Evolutionary conservation across 2,329 filamentous ascomycete species (phyloP), one percentile per base, ranked within the genome.

Genomic region (Fusarium torulosum): DNA sequence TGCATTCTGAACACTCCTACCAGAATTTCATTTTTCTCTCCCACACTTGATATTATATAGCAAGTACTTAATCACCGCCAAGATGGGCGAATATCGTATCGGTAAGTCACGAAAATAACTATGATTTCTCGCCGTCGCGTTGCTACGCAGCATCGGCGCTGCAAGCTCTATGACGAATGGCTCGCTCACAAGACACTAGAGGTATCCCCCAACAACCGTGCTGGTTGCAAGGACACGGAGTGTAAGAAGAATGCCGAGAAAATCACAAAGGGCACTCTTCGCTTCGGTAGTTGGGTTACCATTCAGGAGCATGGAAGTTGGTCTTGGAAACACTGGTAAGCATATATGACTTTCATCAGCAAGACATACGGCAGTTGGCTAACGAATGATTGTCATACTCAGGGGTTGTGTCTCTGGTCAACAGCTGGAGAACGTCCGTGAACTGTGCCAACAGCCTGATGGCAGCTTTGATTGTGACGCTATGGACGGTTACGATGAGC

Each of bases 321-420:
- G 88, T 78, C 82, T 58, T 98, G 91, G 89, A 91, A 90, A 75
- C 95, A 98, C 77, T 97, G 95, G 95, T 96, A 84, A 75, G 85
- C 72, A 35, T 41, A 14, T 49, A 17, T 11, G 27, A 46, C 19
- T 41, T 8, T 41, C 45, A 14, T 50, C 29, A 40, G n/a, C 38
- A 31, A 33, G 49, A n/a, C 17, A 37, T 14, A n/a, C 49, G 46
- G 29, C 21, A 35, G 21, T 31, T 52, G 35, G 40, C 56, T 58
- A 21, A 56, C 25, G 15, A 20, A n/a, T 19, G 7, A 4, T 21
- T 44, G 29, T 47, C 35, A 42, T 21, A 15, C 42, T 21, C 41
- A 97, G 94, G 94, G 94, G 95, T 29, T 98, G 95, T 73, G 88
- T 94, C 35, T 97, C 93, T 17, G 94, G 94, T 21, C 83, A 85